Evolutionary conservation across 768 basidiomycete species (phyloP), one percentile per base, ranked within the genome.

Genomic region (Auricularia sp.): DNA sequence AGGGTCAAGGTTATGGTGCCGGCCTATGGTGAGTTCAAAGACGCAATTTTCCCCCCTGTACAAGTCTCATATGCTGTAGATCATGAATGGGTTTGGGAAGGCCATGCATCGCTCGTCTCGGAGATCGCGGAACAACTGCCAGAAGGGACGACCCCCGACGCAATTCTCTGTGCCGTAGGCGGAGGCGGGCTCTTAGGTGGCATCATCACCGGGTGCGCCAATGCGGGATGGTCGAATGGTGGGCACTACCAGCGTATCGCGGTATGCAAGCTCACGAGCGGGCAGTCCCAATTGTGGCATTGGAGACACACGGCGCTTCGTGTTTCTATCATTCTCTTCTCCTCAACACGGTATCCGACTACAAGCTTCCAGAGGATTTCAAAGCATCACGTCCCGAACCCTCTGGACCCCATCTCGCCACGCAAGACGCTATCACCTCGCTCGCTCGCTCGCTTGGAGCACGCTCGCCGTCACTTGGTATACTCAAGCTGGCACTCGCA

Each of bases 161-260:
- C 87, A 0, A 84, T 91, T 53, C 84, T 91, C 65, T 91, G 90
- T 70, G 85, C 85, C 62, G 87, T 91, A 12, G 90, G 90, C 43
- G 90, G 90, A 0, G 89, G 80, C 0, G 88, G 90, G 1, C 74
- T 91, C 0, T 73, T 88, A 3, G 87, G 85, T 10, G 90, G 90
- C 0, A 74, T 90, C 58, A 83, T 90, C 39, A 73, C 78, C 3
- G 90, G 90, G n/a, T 90, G 87, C 68, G 78, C 78, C 61, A 71
- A 70, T 2, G 79, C 82, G 2, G 83, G 81, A 21, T 92, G 90
- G 90, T 83, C 87, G 44, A 80, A 86, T 56, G 85, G 90, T 89
- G 66, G 67, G 81, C 66, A 33, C 47, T 11, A 58, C 68, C 35
- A 29, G 29, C 29, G 29, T 29, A 29, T 29, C 29, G 29, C 29